Conservation (phyloP, 2,329 filamentous ascomycete species). For the Laburnicola sp. region DNA sequence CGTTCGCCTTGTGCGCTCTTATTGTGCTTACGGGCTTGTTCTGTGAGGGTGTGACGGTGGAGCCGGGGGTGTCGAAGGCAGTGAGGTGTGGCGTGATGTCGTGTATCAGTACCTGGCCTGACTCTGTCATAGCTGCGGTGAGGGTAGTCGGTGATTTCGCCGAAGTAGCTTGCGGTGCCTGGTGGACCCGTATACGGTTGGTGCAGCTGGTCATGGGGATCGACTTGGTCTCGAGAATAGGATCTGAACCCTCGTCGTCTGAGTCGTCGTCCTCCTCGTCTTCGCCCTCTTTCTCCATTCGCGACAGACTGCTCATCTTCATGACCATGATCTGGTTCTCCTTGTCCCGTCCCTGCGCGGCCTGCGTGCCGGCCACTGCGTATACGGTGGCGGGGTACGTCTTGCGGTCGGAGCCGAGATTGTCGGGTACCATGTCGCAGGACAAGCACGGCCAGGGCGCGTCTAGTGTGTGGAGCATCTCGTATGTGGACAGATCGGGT, state of each 20-base stretch:
- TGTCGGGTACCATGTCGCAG: conserved; percentile 87
- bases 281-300: conserved; percentile 77
- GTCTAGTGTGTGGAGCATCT: conserved; percentile 94
- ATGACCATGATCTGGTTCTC: conserved; percentile 96
- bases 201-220: conserved; percentile 87
- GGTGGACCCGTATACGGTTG: conserved; percentile 88
- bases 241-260: conserved; percentile 75
- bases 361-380: conserved; percentile 91
- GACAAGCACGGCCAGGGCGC: conserved; percentile 97
- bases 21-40: conserved; percentile 88
- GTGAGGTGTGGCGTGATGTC: conserved; percentile 87
- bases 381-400: conserved; percentile 96
- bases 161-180: conserved; percentile 71
- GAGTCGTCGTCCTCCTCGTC: conserved; percentile 68
- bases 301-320: conserved; percentile 90
- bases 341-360: conserved; percentile 70
- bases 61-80: conserved; percentile 88
- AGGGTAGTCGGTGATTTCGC: conserved; percentile 77
- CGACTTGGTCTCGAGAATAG: conserved; percentile 88
- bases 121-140: conserved; percentile 91
- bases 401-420: conserved; percentile 83
- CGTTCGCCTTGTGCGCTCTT: conserved; percentile 79
- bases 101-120: conserved; percentile 85
- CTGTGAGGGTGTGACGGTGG: conserved; percentile 75
- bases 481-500: conserved; percentile 91